Conservation (phyloP, 768 basidiomycete genomes). For the Filobasidium floriforme region DNA sequence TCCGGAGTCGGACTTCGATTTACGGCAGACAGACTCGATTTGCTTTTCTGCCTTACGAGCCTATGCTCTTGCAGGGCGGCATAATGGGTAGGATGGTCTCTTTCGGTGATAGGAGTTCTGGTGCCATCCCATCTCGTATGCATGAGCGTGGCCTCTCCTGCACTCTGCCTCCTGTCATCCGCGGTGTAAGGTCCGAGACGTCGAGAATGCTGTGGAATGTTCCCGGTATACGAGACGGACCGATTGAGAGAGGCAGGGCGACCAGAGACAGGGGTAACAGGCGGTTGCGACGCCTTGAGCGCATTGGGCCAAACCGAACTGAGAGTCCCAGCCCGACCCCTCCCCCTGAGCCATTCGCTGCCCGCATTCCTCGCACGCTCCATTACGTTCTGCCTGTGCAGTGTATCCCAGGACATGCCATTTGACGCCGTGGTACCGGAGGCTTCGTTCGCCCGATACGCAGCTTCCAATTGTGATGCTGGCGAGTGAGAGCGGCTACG, state of each 20-base stretch:
- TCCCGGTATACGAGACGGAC: not conserved
- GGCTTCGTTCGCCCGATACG: not conserved
- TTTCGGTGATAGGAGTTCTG: constrained; percentile 13
- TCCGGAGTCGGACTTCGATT: not conserved
- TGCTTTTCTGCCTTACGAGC: constrained; percentile 11
- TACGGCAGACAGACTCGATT: constrained; percentile 10
- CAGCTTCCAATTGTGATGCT: not conserved
- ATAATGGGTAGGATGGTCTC: constrained; percentile 18
- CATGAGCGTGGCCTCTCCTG: constrained; percentile 9
- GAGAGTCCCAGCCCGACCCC: not conserved
- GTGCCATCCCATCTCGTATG: constrained; percentile 23
- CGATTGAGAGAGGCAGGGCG: not conserved
- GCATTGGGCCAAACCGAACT: not conserved
- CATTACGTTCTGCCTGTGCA: not conserved
- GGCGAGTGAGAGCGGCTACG: constrained; percentile 6
- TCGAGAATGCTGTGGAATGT: no score
- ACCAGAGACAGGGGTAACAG: not conserved
- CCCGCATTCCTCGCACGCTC: not conserved
- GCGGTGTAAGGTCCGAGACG: no score
- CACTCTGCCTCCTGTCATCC: constrained; percentile 7
- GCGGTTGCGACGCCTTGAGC: not conserved
- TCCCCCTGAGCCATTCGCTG: not conserved
- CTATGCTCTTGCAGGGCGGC: constrained; percentile 12
- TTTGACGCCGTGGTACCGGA: not conserved
- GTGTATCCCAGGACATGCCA: not conserved